These are phyloP conservation scores for Yamadazyma ubonensis DNA, from an alignment of 805 yeast species.

Conservation along the genomic window DNA sequence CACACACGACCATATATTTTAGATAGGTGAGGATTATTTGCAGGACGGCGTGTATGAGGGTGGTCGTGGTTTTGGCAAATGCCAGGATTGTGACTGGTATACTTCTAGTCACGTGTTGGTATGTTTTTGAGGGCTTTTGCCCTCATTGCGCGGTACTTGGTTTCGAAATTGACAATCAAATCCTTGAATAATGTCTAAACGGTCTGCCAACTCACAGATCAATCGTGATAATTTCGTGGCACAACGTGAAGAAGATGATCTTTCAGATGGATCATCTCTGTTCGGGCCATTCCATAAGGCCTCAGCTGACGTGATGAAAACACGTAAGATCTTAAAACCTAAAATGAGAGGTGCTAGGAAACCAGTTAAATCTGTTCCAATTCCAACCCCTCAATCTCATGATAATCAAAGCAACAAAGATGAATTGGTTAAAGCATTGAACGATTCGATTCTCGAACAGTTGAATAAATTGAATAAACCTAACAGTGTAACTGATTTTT, in stretches of 20 bases:
- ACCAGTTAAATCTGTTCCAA: constrained; percentile 5
- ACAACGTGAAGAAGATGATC: constrained; percentile 18
- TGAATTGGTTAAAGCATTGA: constrained; percentile 62
- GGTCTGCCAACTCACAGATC: constrained; percentile 66
- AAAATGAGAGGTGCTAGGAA: constrained; percentile 26
- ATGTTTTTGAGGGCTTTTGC: neutral
- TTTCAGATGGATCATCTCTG: constrained; percentile 16
- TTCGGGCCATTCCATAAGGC: constrained; percentile 43
- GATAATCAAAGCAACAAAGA: constrained; percentile 28
- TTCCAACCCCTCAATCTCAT: neutral
- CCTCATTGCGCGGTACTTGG: neutral
- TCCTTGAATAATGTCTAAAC: constrained; percentile 52
- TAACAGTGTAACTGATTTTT: constrained; percentile 55
- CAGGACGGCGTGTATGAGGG: neutral
- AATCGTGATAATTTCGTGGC: constrained; percentile 45
- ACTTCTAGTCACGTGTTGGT: neutral
- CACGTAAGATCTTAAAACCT: constrained; percentile 67
- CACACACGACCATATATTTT: neutral
- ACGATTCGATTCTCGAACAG: constrained; percentile 54
- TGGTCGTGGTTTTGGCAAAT: no score
- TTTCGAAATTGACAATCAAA: neutral
- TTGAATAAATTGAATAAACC: constrained; percentile 40
- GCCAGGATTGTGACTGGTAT: neutral
- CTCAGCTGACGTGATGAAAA: constrained; percentile 59
- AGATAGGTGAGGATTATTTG: neutral